Evolutionary conservation across 257 asterid species (phyloP).

Genomic region (Penstemon barbatus): DNA sequence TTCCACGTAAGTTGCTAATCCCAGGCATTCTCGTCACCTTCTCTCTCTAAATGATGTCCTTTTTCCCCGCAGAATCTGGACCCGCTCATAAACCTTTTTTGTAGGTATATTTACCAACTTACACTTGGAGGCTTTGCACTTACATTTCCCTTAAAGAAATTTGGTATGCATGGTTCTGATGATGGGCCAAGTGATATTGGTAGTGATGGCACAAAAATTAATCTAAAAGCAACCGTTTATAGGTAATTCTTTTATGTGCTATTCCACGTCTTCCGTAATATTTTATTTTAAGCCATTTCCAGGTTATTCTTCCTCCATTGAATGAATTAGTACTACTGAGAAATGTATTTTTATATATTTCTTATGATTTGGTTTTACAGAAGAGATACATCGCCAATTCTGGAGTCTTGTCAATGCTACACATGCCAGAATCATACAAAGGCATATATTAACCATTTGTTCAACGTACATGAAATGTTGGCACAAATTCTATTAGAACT

Average conservation of each 20-base stretch:
- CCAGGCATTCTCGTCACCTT: constrained; percentile 7
- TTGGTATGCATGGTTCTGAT: constrained; percentile 29
- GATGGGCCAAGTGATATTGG: constrained; percentile 45
- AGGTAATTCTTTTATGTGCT: constrained; percentile 44
- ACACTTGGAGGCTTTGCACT: constrained; percentile 93
- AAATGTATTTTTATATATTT: not conserved
- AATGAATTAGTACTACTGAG: not conserved
- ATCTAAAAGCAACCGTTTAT: constrained; percentile 81
- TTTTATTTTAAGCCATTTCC: not conserved
- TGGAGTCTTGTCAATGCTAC: constrained; percentile 68
- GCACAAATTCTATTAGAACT: constrained; percentile 87
- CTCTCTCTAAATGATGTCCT: constrained; percentile 2
- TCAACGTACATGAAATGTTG: constrained; percentile 91
- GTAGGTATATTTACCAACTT: constrained; percentile 83
- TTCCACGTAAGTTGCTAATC: constrained; percentile 61
- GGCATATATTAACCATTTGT: constrained; percentile 89
- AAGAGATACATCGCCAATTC: constrained; percentile 69
- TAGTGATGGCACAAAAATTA: constrained; percentile 70
- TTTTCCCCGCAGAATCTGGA: not conserved
- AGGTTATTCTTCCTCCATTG: constrained; percentile 7
- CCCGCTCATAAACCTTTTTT: not conserved
- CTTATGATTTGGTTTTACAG: constrained; percentile 39
- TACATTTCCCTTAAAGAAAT: constrained; percentile 50
- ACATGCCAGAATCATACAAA: constrained; percentile 88
- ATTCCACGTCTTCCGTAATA: not conserved